Base-by-base conservation (phyloP, 352 stramenopile genomes). In the Globisporangium uncinulatum region DNA sequence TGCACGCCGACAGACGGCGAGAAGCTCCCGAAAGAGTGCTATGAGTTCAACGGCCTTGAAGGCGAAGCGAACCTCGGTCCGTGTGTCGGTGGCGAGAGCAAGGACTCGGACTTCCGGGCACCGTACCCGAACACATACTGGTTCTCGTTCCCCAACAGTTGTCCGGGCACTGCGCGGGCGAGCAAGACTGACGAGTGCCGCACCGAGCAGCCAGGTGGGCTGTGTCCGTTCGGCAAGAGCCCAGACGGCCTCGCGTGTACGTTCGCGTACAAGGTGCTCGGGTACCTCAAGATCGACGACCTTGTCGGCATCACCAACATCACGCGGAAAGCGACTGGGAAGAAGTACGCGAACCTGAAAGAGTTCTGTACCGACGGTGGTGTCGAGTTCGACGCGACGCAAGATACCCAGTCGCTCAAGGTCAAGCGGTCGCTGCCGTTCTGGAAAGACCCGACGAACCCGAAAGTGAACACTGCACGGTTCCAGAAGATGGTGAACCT, bases 221-320 rank as follows among this genome's bases (percentile, higher is more conserved):
- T 87, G 10, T 87, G 77, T 53, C 42, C 73, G 6, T 59, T 82
- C 45, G 73, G 67, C 34, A 65, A 58, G 10, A 48, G 66, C 21
- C 75, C 75, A 1, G 72, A 87, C 46, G 77, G 77, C 31, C 51
- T 70, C 32, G 71, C 63, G 14, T 86, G 77, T 71, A 83, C 73
- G 13, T 87, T 68, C 51, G 65, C 52, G n/a, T 87, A 81, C 69
- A 66, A 82, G 49, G 70, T 87, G 14, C 54, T 87, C 32, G 77
- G 75, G 19, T 86, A 67, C 62, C 34, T 87, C 29, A 66, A 67
- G 44, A 71, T 87, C 39, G 76, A 86, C 61, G 73, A 86, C 51
- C 49, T 87, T 46, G 77, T 86, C 2, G 77, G 77, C 31, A 86
- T 88, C 56, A 88, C 76, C 11, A 29, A 52, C 10, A 70, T 85